phyloP scores from a whole-genome alignment of 352 stramenopile species.

The Globisporangium mamillatum region DNA sequence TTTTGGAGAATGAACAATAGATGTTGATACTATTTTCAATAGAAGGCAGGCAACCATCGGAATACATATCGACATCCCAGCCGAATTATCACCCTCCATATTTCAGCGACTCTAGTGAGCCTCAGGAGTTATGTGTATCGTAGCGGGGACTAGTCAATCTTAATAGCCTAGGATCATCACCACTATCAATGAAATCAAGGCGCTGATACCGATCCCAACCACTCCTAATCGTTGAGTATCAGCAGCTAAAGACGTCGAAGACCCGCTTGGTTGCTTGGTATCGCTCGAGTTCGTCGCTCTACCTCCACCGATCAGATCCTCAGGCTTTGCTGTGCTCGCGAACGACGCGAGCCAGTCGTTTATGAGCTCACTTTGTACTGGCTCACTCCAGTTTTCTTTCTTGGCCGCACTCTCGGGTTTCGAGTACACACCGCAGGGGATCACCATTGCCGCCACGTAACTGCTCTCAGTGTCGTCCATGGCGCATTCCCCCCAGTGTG shows the following conservation, averaged over 20 bases:
- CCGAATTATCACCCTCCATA: background rate
- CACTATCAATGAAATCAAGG: background rate
- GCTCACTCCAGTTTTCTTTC: background rate
- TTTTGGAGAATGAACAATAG: background rate
- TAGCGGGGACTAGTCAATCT: background rate
- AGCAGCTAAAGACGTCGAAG: background rate
- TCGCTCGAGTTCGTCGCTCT: background rate
- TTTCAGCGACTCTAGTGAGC: background rate
- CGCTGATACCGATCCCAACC: background rate
- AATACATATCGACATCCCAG: background rate
- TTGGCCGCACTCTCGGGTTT: background rate
- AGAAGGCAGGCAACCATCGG: background rate
- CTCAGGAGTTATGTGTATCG: background rate
- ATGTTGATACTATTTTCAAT: background rate
- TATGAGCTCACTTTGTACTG: slow-evolving; percentile 8
- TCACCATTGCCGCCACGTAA: background rate
- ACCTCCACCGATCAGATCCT: background rate
- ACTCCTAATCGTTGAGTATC: background rate
- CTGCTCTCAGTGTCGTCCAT: background rate
- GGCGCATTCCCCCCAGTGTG: background rate
- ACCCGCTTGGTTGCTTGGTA: background rate
- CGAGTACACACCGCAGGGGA: background rate
- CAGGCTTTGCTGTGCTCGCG: background rate
- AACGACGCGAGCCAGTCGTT: slow-evolving; percentile 35
- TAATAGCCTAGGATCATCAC: background rate